Percentiles rank a stretch among this genome's conserved stretches.
phyloP scores from a whole-genome alignment of 495 filamentous ascomycete genomes.

The Bathelium albidoporum region DNA sequence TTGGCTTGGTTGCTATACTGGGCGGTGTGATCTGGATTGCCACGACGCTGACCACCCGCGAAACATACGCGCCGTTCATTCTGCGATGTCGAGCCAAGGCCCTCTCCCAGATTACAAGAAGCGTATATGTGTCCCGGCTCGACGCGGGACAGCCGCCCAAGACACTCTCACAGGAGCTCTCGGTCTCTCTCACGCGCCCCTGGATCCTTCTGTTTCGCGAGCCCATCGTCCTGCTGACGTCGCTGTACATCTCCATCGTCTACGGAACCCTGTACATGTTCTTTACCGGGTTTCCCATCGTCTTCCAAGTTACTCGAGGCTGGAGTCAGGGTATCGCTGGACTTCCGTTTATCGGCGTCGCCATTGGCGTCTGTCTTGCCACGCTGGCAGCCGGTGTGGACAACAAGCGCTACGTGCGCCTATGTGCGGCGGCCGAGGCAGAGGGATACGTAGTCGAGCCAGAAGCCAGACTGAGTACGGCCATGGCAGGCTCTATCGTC shows the following conservation, averaged over 20 bases:
- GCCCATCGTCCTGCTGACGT: slow-evolving; percentile 45
- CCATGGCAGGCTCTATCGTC: slow-evolving; percentile 34
- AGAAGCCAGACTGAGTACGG: slow-evolving; percentile 24
- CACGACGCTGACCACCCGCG: slow-evolving; percentile 1
- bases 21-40: slow-evolving; percentile 10
- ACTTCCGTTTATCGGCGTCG: slow-evolving; percentile 19
- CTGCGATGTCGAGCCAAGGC: slow-evolving; percentile 9
- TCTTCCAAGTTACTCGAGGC: slow-evolving; percentile 19
- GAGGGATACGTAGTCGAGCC: slow-evolving; percentile 19
- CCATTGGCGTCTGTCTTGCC: slow-evolving; percentile 17
- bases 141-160: slow-evolving; percentile 25
- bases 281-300: slow-evolving; percentile 24
- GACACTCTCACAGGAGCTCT: slow-evolving; percentile 26
- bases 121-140: slow-evolving; percentile 13
- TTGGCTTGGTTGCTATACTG: slow-evolving; percentile 12
- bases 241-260: slow-evolving; percentile 31
- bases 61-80: slow-evolving; percentile 13
- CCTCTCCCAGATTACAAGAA: slow-evolving; percentile 6
- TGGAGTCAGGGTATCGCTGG: slow-evolving; percentile 21
- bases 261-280: slow-evolving; percentile 28
- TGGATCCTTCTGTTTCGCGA: slow-evolving; percentile 47
- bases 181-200: slow-evolving; percentile 43
- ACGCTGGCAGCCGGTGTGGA: slow-evolving; percentile 17
- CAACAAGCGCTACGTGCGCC: slow-evolving; percentile 16
- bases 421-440: slow-evolving; percentile 12